phyloP scores from a whole-genome alignment of 169 alveolate species.

The Cryptosporidium ryanae region DNA sequence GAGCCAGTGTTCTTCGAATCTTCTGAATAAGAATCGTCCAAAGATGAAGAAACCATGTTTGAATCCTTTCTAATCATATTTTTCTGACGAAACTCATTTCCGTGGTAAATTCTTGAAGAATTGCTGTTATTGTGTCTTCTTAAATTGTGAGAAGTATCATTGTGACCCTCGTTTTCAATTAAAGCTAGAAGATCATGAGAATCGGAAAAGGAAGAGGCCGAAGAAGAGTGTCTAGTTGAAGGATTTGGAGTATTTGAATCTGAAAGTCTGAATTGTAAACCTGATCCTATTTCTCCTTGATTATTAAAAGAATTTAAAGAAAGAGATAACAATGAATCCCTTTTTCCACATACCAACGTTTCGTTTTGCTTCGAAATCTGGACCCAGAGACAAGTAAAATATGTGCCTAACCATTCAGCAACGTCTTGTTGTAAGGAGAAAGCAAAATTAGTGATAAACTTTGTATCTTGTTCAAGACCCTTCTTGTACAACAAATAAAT shows the following conservation, averaged over 20 bases:
- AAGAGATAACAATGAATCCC: constrained; percentile 19
- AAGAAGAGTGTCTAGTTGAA: constrained; percentile 54
- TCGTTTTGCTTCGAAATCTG: constrained; percentile 67
- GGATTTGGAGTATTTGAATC: constrained; percentile 44
- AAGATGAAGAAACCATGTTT: constrained; percentile 5
- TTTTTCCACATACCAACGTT: constrained; percentile 9
- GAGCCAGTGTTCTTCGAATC: not conserved
- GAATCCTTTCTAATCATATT: not conserved
- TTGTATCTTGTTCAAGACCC: constrained; percentile 31
- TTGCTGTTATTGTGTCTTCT: not conserved
- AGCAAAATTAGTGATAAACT: constrained; percentile 57
- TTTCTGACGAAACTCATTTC: not conserved
- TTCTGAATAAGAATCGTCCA: constrained; percentile 1
- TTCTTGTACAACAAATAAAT: constrained; percentile 28
- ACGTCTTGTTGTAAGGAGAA: constrained; percentile 71
- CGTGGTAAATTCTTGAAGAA: not conserved
- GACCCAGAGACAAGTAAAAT: constrained; percentile 63
- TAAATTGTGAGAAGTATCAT: not conserved
- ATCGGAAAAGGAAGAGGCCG: constrained; percentile 20
- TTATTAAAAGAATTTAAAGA: constrained; percentile 25
- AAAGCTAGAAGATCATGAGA: constrained; percentile 44
- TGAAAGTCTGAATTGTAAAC: not conserved
- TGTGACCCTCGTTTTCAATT: not conserved
- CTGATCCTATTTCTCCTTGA: not conserved
- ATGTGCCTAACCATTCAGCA: constrained; percentile 73